phyloP scores from a whole-genome alignment of 2,329 filamentous ascomycete species.

The Pyrenophora teres region DNA sequence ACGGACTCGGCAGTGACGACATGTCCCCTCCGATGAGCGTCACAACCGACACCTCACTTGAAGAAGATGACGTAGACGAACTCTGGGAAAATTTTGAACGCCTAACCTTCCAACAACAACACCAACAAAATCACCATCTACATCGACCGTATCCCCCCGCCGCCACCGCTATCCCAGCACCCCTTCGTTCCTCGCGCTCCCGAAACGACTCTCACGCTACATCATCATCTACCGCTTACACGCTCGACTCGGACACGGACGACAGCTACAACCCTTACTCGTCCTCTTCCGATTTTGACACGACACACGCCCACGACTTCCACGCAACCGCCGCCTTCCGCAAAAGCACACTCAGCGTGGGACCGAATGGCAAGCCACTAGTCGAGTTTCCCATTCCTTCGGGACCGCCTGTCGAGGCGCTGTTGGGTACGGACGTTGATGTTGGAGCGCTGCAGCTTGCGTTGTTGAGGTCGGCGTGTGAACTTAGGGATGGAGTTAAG shows the following conservation, averaged over 20 bases:
- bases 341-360: constrained; percentile 33
- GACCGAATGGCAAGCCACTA: constrained; percentile 39
- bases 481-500: constrained; percentile 38
- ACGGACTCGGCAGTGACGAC: constrained; percentile 37
- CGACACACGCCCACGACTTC: constrained; percentile 4
- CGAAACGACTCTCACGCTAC: constrained; percentile 26
- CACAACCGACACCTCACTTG: constrained; percentile 37
- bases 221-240: constrained; percentile 9
- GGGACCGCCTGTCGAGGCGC: constrained; percentile 35
- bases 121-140: constrained; percentile 1
- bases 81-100: constrained; percentile 43
- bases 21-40: constrained; percentile 40
- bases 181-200: constrained; percentile 16
- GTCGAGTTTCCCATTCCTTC: constrained; percentile 42
- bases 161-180: not conserved
- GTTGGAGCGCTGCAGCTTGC: constrained; percentile 26
- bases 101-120: constrained; percentile 11
- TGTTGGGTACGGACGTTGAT: constrained; percentile 30
- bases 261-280: constrained; percentile 31
- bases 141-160: constrained; percentile 16
- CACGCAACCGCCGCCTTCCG: constrained; percentile 7
- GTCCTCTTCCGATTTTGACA: constrained; percentile 25
- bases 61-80: constrained; percentile 45
- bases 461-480: constrained; percentile 37
- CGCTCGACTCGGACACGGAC: constrained; percentile 8